Evolutionary conservation across 495 filamentous ascomycete species (phyloP).

Genomic region (Umbilicaria muhlenbergii): DNA sequence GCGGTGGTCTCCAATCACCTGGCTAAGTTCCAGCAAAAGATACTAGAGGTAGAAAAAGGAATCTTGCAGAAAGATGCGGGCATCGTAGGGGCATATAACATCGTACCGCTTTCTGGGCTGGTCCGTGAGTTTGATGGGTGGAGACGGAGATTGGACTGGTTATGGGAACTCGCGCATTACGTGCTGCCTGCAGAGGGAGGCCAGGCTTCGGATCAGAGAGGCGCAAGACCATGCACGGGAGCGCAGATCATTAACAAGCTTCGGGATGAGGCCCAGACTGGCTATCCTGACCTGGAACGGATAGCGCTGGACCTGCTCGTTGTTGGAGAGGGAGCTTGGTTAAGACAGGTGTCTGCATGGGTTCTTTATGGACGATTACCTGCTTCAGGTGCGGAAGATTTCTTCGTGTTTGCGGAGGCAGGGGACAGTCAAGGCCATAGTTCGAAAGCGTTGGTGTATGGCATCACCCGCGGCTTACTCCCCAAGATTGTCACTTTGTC

Average conservation of each 20-base stretch:
- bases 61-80: conserved; percentile 56
- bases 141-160: conserved; percentile 71
- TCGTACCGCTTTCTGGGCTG: conserved; percentile 77
- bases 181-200: conserved; percentile 30
- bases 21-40: conserved; percentile 60
- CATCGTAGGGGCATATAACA: conserved; percentile 76
- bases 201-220: conserved; percentile 9
- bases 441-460: conserved; percentile 29
- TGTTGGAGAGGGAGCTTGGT: conserved; percentile 78
- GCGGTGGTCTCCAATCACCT: conserved; percentile 61
- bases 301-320: conserved; percentile 51
- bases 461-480: conserved; percentile 36
- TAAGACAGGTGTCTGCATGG: conserved; percentile 81
- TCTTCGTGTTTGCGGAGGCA: conserved; percentile 46
- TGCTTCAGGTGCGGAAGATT: conserved; percentile 54
- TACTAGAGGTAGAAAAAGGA: conserved; percentile 66
- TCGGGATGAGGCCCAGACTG: conserved; percentile 62
- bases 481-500: conserved; percentile 63
- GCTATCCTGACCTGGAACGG: conserved; percentile 70
- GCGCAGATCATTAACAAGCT: conserved; percentile 63
- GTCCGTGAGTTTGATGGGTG: conserved; percentile 73
- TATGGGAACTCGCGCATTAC: conserved; percentile 54
- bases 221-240: conserved; percentile 31
- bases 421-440: conserved; percentile 22
- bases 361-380: conserved; percentile 75